These are phyloP conservation scores for Gautieria morchelliformis DNA, from an alignment of 768 basidiomycete genomes.

Conservation along the genomic window DNA sequence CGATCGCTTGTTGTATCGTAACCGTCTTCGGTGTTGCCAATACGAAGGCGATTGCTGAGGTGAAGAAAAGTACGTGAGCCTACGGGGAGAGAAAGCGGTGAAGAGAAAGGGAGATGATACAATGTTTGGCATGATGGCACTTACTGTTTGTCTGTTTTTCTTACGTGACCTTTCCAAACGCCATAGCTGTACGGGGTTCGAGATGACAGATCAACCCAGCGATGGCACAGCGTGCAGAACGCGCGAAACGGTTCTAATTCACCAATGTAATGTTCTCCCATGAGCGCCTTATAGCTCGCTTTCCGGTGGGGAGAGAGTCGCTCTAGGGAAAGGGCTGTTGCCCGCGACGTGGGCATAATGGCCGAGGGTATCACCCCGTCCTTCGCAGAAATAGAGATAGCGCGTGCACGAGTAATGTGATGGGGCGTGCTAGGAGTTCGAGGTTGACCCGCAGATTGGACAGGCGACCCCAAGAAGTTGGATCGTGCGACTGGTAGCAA, in stretches of 20 bases:
- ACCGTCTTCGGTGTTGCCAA: background rate
- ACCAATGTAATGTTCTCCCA: slow-evolving; percentile 20
- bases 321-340: background rate
- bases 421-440: background rate
- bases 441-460: background rate
- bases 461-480: background rate
- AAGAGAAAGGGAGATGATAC: background rate
- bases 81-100: too few species aligned
- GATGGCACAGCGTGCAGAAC: slow-evolving; percentile 1
- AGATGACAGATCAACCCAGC: slow-evolving; percentile 4
- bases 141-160: slow-evolving; percentile 4
- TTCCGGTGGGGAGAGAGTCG: slow-evolving; percentile 2
- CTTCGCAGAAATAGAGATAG: background rate
- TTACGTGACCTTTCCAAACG: slow-evolving; percentile 8
- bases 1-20: slow-evolving; percentile 1
- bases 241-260: slow-evolving; percentile 49
- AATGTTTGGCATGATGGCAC: background rate
- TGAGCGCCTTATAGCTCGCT: slow-evolving; percentile 2
- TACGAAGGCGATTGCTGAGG: background rate
- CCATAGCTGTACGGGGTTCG: slow-evolving; percentile 6
- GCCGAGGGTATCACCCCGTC: background rate
- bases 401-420: too few species aligned
- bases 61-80: background rate
- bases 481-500: background rate
- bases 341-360: background rate